phyloP scores from a whole-genome alignment of 2,329 filamentous ascomycete species.

The Rhynchosporium secalis region DNA sequence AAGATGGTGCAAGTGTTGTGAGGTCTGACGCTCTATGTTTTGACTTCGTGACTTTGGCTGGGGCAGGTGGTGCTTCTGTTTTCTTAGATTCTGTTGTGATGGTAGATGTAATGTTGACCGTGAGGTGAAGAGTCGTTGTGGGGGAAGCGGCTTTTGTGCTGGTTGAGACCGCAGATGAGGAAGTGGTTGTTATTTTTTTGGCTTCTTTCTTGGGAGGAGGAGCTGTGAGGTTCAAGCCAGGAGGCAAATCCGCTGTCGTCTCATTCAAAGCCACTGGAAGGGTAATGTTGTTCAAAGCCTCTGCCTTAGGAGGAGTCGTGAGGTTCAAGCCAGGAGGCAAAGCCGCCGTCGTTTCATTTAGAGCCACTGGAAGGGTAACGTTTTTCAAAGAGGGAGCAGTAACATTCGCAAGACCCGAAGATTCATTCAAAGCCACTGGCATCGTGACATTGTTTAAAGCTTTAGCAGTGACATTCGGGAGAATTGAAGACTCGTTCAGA shows the following conservation, averaged over 20 bases:
- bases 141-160: too few species aligned
- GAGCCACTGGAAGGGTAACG: background rate
- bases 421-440: background rate
- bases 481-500: background rate
- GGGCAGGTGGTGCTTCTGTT: background rate
- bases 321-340: background rate
- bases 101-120: too few species aligned
- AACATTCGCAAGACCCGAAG: background rate
- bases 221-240: background rate
- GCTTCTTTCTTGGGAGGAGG: too few species aligned
- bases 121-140: too few species aligned
- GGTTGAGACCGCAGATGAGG: too few species aligned
- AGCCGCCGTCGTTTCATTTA: background rate
- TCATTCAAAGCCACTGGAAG: background rate
- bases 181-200: too few species aligned
- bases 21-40: too few species aligned
- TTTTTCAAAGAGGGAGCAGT: too few species aligned
- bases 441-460: background rate
- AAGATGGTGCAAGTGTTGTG: too few species aligned
- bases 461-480: slow-evolving; percentile 1
- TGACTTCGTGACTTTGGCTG: background rate
- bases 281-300: background rate
- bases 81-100: too few species aligned
- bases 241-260: background rate
- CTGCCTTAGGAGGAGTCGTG: too few species aligned